Evolutionary conservation across 106 monocot genomes (phyloP).

Genomic region (Platanthera guangdongensis): DNA sequence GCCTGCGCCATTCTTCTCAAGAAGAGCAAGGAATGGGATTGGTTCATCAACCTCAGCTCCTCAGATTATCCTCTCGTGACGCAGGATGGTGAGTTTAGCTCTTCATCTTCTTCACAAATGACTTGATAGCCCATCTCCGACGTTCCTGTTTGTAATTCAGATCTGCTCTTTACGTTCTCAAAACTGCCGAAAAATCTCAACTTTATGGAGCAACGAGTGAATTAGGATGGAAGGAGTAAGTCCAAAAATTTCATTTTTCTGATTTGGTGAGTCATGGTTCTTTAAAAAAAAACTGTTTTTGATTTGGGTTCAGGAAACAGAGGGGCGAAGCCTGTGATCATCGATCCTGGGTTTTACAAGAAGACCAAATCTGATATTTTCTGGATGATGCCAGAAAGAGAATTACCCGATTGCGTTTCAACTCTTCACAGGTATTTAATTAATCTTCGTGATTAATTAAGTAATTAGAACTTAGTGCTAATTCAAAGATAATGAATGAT

Average conservation of each 20-base stretch:
- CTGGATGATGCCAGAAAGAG: slow-evolving; percentile 44
- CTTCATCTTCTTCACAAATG: background rate
- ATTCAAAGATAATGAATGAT: background rate
- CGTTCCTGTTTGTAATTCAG: slow-evolving; percentile 19
- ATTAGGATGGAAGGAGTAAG: slow-evolving; percentile 85
- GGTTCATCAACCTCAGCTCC: slow-evolving; percentile 66
- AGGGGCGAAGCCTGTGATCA: slow-evolving; percentile 62
- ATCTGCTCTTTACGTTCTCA: slow-evolving; percentile 53
- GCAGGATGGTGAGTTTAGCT: slow-evolving; percentile 36
- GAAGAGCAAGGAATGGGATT: slow-evolving; percentile 45
- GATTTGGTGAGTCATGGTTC: background rate
- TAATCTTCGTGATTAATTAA: background rate
- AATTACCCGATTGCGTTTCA: slow-evolving; percentile 66
- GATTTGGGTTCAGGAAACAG: slow-evolving; percentile 27
- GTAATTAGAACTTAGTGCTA: background rate
- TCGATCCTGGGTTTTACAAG: slow-evolving; percentile 78
- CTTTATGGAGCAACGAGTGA: slow-evolving; percentile 66
- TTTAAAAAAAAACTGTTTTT: background rate
- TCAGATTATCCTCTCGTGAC: slow-evolving; percentile 62
- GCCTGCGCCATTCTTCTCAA: slow-evolving; percentile 53
- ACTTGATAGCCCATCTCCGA: background rate
- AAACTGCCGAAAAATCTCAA: slow-evolving; percentile 57
- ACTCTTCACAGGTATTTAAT: slow-evolving; percentile 62
- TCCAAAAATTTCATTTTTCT: background rate
- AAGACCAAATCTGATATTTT: slow-evolving; percentile 49